A percentile compares a stretch with the other conserved stretches of the same genome.
These are phyloP conservation scores for Cutaneotrichosporon mucoides DNA, from an alignment of 1,284 basidiomycete genomes.

Conservation along the genomic window DNA sequence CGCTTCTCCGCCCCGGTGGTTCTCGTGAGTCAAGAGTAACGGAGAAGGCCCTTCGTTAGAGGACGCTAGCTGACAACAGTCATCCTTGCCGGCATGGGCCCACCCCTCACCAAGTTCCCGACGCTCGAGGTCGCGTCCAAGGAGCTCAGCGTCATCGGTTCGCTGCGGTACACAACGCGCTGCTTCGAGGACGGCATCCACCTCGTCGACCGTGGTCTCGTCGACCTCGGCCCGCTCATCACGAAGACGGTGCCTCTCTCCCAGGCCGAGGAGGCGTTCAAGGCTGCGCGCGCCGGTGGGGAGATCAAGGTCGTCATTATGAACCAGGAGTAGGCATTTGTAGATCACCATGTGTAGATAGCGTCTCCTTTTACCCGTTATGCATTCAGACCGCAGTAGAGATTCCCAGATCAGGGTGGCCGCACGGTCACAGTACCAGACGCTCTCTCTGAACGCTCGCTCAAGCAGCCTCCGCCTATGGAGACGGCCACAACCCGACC, in stretches of 20 bases:
- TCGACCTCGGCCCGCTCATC: conserved; percentile 54
- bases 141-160: conserved; percentile 64
- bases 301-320: conserved; percentile 33
- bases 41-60: no score
- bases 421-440: no score
- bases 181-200: conserved; percentile 51
- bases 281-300: conserved; percentile 49
- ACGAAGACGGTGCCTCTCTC: conserved; percentile 54
- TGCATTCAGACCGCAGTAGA: no score
- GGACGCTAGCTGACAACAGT: conserved; percentile 8
- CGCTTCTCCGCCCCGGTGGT: conserved; percentile 60
- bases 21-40: conserved; percentile 17
- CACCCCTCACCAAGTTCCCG: conserved; percentile 24
- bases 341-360: no score
- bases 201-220: conserved; percentile 52
- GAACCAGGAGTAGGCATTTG: conserved; percentile 23
- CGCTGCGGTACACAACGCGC: conserved; percentile 31
- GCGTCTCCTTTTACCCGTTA: no score
- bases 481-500: no score
- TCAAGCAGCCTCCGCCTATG: no score
- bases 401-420: no score
- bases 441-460: no score
- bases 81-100: conserved; percentile 28
- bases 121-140: conserved; percentile 51
- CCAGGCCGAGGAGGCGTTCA: conserved; percentile 52